Evolutionary conservation across 2,329 filamentous ascomycete genomes (phyloP), one percentile per base, ranked within the genome.

Genomic region (Ambrosiella xylebori): DNA sequence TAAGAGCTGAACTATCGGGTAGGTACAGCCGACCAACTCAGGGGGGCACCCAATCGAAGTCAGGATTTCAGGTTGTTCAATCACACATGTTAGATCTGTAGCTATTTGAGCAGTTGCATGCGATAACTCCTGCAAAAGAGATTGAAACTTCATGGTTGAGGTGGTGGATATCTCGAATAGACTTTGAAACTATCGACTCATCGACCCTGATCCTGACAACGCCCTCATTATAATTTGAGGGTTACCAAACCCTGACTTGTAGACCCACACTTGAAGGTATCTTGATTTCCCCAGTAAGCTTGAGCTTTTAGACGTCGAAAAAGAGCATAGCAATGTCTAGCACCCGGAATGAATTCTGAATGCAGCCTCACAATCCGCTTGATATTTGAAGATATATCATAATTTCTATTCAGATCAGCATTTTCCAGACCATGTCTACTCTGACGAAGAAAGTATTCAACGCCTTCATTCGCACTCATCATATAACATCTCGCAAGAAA

Each of bases 401-500:
- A 27, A 27, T 27, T 27, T 27, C 27, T 27, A 27, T 27, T 27
- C 27, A 27, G 27, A 27, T 27, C 27, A 27, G 27, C 27, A 27
- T 27, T 3, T 27, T 27, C 40, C 40, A 41, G 13, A 54, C 6
- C 1, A 54, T 54, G 51, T 6, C 51, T 36, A 54, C 15, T 35
- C 19, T n/a, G 2, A 49, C 12, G 3, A 49, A 49, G 39, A 38
- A 38, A 11, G 17, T 60, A 7, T 73, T 68, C 61, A 70, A 69
- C 65, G 78, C 84, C 37, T 72, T 90, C 51, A 86, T 90, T 61
- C 79, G 84, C 56, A 90, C 86, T 0, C 86, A 90, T 64, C 86
- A 90, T 68, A 88, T 90, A 65, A 89, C 85, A 3, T 88, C 84
- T 0, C 82, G 85, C 62, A 88, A 88, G 66, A 90, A 90, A 66